These are phyloP conservation scores for Tolypocladium paradoxum DNA, from an alignment of 2,329 filamentous ascomycete genomes.

Conservation along the genomic window DNA sequence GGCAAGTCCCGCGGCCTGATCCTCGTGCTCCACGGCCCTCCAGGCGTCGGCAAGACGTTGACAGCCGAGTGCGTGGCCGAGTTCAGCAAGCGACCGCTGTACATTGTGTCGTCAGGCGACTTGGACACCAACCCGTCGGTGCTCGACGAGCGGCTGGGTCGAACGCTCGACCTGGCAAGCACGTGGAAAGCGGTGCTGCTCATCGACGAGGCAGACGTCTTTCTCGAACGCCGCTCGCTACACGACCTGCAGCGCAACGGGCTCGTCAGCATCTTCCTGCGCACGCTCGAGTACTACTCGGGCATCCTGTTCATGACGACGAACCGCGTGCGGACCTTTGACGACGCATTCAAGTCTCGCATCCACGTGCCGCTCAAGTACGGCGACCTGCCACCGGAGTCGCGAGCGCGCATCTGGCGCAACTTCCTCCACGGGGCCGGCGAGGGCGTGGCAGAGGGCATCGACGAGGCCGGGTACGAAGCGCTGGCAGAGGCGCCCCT, in stretches of 20 bases:
- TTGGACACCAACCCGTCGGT: not conserved
- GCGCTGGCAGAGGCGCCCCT: not conserved
- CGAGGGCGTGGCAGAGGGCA: not conserved
- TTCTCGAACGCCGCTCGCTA: conserved; percentile 17
- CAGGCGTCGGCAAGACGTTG: conserved; percentile 38
- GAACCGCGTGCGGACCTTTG: conserved; percentile 36
- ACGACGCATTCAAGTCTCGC: conserved; percentile 38
- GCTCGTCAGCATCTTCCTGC: conserved; percentile 29
- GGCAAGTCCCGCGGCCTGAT: conserved; percentile 34
- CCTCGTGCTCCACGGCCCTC: conserved; percentile 34
- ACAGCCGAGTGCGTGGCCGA: conserved; percentile 32
- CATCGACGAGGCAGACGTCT: conserved; percentile 26
- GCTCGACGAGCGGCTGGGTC: not conserved
- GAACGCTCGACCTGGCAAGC: conserved; percentile 17
- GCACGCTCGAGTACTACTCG: conserved; percentile 34
- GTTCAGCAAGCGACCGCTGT: conserved; percentile 31
- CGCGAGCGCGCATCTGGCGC: not conserved
- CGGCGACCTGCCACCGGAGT: not conserved
- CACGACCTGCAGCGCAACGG: conserved; percentile 22
- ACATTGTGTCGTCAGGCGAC: conserved; percentile 29
- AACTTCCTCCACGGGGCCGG: not conserved
- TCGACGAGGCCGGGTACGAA: not conserved
- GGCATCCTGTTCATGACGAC: conserved; percentile 40
- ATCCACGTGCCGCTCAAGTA: conserved; percentile 35
- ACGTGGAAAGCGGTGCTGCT: conserved; percentile 27